Evolutionary conservation across 1,284 basidiomycete genomes (phyloP), one percentile per base, ranked within the genome.

Genomic region (Hymenochaete sp.): DNA sequence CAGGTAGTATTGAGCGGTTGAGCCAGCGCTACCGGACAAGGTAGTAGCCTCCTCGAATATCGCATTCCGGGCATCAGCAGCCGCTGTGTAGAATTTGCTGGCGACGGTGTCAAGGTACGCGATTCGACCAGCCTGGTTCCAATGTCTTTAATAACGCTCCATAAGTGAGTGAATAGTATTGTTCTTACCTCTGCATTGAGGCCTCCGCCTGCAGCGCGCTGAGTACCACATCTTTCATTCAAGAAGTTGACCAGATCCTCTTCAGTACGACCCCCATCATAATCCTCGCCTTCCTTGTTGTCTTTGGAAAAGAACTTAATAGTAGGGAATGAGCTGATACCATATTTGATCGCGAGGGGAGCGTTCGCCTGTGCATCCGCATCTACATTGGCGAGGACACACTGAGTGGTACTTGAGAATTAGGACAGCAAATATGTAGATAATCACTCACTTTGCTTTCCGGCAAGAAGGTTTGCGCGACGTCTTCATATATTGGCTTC

Each of bases 301-400:
- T 72, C 88, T 60, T 82, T 82, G 57, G 88, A 75, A 80, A 93
- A 97, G 73, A 95, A 96, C 64, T 89, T 93, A 70, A 98, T 79
- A 13, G 93, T 98, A 0, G 95, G 95, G 79, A 77, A 87, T 50
- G 79, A 76, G 31, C 65, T 62, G 50, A 96, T 73, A 10, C 72
- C 84, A 60, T 91, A 93, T 56, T 78, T 76, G 39, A 64, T 56
- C n/a, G 84, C 82, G 47, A 97, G 65, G 21, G 73, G 76, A 56
- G 76, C 74, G 73, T 96, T 95, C 56, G 72, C 70, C 50, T 79
- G 73, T 42, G 85, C 83, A 60, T 98, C 92, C 22, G 86, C 92
- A 64, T 98, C 82, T 54, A 97, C 70, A 62, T 95, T 90, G 22
- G 91, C 93, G 45, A 98, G 76, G 47, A 95, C 65, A 59, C 88